phyloP scores from a whole-genome alignment of 441 rosid genomes.

The Pelargonium myrrhifolium region DNA sequence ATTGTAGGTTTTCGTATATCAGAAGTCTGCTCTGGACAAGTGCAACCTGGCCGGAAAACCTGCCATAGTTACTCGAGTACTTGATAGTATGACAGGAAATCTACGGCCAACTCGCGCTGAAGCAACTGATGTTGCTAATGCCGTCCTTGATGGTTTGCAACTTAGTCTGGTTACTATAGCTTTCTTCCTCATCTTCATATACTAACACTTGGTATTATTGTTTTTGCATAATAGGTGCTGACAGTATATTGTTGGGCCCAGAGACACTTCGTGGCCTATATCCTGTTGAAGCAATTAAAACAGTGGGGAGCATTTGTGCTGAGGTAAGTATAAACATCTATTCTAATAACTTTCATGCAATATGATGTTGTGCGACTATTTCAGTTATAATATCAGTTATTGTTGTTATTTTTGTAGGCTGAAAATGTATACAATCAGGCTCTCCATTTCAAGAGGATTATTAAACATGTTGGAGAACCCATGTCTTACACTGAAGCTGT shows the following conservation, averaged over 20 bases:
- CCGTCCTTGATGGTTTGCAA: conserved; percentile 25
- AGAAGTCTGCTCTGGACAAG: conserved; percentile 20
- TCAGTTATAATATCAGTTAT: background rate
- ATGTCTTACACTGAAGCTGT: conserved; percentile 25
- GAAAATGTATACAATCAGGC: conserved; percentile 25
- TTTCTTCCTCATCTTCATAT: conserved; percentile 8
- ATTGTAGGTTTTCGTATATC: conserved; percentile 24
- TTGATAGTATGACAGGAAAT: conserved; percentile 28
- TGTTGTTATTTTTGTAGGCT: conserved; percentile 18
- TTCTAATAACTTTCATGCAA: background rate
- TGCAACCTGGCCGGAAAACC: conserved; percentile 26
- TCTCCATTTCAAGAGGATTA: conserved; percentile 20
- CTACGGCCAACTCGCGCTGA: conserved; percentile 29
- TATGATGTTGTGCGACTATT: background rate
- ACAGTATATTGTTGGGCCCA: conserved; percentile 26
- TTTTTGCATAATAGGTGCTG: conserved; percentile 20
- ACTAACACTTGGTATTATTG: background rate
- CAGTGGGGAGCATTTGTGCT: conserved; percentile 25
- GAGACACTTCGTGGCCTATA: conserved; percentile 28
- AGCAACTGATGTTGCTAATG: conserved; percentile 32
- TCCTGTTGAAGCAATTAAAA: conserved; percentile 21
- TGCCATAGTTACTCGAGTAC: conserved; percentile 26
- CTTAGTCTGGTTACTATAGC: background rate
- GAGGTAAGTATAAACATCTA: too few species aligned
- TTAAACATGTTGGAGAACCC: conserved; percentile 24